phyloP scores from a whole-genome alignment of 1,284 basidiomycete species.

The Sphaerobolus stellatus region DNA sequence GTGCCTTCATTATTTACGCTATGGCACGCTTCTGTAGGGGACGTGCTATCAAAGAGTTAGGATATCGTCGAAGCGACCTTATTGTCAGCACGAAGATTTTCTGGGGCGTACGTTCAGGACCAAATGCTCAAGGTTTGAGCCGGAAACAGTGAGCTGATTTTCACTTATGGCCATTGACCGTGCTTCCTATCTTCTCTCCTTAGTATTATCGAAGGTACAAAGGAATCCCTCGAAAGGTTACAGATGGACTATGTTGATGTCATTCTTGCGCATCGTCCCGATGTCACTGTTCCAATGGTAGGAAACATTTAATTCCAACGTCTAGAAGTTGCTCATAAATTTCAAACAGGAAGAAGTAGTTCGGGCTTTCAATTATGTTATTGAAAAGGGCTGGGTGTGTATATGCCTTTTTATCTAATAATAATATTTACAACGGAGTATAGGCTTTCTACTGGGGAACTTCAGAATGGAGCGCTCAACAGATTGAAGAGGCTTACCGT shows the following conservation, averaged over 20 bases:
- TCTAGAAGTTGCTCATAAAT: too few species aligned
- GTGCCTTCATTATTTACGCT: too few species aligned
- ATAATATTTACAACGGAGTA: slow-evolving; percentile 12
- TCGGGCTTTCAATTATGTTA: slow-evolving; percentile 69
- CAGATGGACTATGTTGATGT: slow-evolving; percentile 79
- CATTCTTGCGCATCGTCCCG: slow-evolving; percentile 63
- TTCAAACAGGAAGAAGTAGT: slow-evolving; percentile 57
- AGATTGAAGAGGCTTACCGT: slow-evolving; percentile 73
- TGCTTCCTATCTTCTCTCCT: slow-evolving; percentile 10
- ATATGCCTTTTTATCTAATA: too few species aligned
- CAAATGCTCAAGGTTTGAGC: slow-evolving; percentile 62
- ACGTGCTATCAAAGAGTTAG: slow-evolving; percentile 73
- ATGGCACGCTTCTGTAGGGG: slow-evolving; percentile 53
- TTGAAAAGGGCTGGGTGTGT: slow-evolving; percentile 62
- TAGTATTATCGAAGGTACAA: slow-evolving; percentile 77
- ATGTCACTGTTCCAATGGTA: slow-evolving; percentile 43
- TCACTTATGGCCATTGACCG: slow-evolving; percentile 1
- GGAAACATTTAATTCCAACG: background rate
- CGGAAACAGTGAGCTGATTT: slow-evolving; percentile 67
- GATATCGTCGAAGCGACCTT: slow-evolving; percentile 67
- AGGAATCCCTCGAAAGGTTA: slow-evolving; percentile 66
- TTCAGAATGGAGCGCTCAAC: slow-evolving; percentile 75
- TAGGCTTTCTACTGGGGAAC: slow-evolving; percentile 75
- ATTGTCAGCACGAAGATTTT: slow-evolving; percentile 73
- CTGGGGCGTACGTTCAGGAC: slow-evolving; percentile 55